Conservation (phyloP, 2,329 filamentous ascomycete genomes). For the Pseudonectria foliicola region DNA sequence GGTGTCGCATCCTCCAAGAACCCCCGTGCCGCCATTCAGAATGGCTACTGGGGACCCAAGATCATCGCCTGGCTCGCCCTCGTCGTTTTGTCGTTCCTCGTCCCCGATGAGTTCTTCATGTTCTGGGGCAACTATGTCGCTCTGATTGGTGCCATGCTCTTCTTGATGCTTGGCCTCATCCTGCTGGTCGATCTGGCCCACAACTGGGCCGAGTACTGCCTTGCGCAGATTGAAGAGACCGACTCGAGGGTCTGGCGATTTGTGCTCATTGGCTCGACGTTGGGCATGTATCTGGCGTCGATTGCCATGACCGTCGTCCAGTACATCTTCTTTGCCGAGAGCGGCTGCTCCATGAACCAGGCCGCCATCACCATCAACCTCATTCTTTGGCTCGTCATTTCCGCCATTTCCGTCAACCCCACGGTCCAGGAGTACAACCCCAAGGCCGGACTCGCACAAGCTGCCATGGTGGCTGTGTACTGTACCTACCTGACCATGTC, state of each 20-base stretch:
- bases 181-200: constrained; percentile 92
- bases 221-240: constrained; percentile 83
- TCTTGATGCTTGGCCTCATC: constrained; percentile 86
- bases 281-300: constrained; percentile 88
- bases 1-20: constrained; percentile 84
- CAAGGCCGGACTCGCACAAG: constrained; percentile 91
- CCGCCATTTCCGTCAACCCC: constrained; percentile 81
- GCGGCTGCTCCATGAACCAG: constrained; percentile 90
- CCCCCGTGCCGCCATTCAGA: constrained; percentile 81
- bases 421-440: constrained; percentile 86
- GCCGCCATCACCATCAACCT: constrained; percentile 92
- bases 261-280: constrained; percentile 82
- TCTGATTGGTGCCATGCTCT: constrained; percentile 81
- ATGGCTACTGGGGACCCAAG: constrained; percentile 99
- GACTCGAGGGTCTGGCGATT: constrained; percentile 81
- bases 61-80: constrained; percentile 81
- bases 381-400: constrained; percentile 72
- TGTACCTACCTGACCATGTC: constrained; percentile 99
- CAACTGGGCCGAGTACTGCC: constrained; percentile 93
- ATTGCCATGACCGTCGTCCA: constrained; percentile 92
- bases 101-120: constrained; percentile 90
- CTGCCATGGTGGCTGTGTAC: constrained; percentile 94
- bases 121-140: constrained; percentile 94
- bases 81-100: constrained; percentile 88
- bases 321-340: constrained; percentile 88